Conservation (phyloP, 2,329 filamentous ascomycete genomes). For the Stagonosporopsis vannaccii region DNA sequence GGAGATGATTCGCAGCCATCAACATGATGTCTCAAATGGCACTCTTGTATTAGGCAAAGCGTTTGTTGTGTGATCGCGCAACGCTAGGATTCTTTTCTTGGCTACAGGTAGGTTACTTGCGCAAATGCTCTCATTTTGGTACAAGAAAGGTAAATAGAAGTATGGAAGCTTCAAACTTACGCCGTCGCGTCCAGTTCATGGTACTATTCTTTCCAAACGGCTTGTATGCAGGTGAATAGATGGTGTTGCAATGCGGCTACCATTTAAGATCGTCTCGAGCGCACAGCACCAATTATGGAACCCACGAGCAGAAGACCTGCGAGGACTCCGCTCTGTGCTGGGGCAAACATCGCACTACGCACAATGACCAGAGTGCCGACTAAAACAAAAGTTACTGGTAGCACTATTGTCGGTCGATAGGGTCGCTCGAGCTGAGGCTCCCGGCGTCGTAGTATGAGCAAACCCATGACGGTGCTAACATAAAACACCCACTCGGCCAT, state of each 20-base stretch:
- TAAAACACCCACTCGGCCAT: slow-evolving; percentile 65
- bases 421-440: slow-evolving; percentile 64
- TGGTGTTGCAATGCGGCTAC: not conserved
- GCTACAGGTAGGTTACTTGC: slow-evolving; percentile 5
- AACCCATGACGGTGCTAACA: slow-evolving; percentile 67
- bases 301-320: slow-evolving; percentile 61
- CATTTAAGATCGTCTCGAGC: slow-evolving; percentile 12
- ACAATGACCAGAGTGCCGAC: slow-evolving; percentile 68
- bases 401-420: slow-evolving; percentile 61
- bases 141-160: not conserved
- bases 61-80: not conserved
- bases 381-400: slow-evolving; percentile 62
- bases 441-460: slow-evolving; percentile 63
- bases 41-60: not conserved
- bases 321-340: slow-evolving; percentile 61
- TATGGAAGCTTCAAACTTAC: not conserved
- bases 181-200: not conserved
- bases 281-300: slow-evolving; percentile 45
- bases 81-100: not conserved
- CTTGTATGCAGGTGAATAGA: not conserved
- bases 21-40: not conserved
- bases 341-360: slow-evolving; percentile 66
- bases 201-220: not conserved
- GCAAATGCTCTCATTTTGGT: slow-evolving; percentile 13
- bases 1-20: not conserved